These are phyloP conservation scores for Fusarium sp. DNA, from an alignment of 2,329 filamentous ascomycete species.

Conservation along the genomic window DNA sequence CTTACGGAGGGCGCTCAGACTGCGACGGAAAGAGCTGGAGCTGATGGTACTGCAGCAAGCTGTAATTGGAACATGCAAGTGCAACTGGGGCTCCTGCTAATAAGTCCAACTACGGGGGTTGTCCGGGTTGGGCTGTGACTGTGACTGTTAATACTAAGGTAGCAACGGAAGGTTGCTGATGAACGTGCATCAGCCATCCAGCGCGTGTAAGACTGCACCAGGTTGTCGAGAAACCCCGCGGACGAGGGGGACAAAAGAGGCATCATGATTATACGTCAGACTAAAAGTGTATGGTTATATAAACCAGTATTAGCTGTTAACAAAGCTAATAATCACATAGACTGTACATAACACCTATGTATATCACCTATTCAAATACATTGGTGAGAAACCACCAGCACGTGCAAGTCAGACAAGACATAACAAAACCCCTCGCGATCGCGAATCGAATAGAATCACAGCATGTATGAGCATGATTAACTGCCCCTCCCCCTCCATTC, in stretches of 20 bases:
- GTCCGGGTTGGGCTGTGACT: conserved; percentile 1
- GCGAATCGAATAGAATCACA: conserved; percentile 6
- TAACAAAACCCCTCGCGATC: conserved; percentile 32
- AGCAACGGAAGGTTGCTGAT: conserved; percentile 13
- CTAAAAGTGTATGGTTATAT: background rate
- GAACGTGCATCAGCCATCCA: conserved; percentile 15
- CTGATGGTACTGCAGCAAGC: conserved; percentile 2
- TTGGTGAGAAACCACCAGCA: conserved; percentile 4
- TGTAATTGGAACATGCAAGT: conserved; percentile 29
- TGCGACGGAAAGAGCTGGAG: background rate
- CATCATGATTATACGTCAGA: conserved; percentile 6
- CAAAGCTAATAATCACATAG: background rate
- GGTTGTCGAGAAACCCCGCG: conserved; percentile 32
- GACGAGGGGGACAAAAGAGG: conserved; percentile 16
- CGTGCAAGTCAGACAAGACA: conserved; percentile 28
- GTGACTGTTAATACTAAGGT: background rate
- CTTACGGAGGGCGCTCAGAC: conserved; percentile 9
- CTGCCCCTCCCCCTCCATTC: conserved; percentile 42
- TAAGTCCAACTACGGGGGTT: conserved; percentile 4
- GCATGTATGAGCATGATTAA: background rate
- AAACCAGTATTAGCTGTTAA: background rate
- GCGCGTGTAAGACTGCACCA: conserved; percentile 24
- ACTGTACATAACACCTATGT: background rate
- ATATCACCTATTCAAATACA: background rate
- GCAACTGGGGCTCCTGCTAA: conserved; percentile 19